Conservation (phyloP, 1,139 yeast genomes). For the Scheffersomyces illinoinensis region DNA sequence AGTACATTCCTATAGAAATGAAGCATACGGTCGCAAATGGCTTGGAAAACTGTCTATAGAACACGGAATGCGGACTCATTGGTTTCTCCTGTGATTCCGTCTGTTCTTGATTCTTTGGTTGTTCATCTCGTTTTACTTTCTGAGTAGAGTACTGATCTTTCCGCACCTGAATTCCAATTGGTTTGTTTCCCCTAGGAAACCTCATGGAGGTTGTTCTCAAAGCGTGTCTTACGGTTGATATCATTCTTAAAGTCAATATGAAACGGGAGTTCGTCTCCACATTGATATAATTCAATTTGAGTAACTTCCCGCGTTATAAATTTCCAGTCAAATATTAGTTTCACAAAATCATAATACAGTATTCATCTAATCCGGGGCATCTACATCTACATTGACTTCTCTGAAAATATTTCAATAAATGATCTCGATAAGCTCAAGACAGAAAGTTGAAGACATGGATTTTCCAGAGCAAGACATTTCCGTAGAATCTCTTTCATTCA, state of each 20-base stretch:
- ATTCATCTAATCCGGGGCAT: background rate
- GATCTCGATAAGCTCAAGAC: background rate
- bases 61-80: constrained; percentile 10
- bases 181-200: background rate
- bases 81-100: background rate
- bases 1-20: constrained; percentile 42
- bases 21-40: constrained; percentile 43
- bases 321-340: background rate
- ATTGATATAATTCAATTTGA: background rate
- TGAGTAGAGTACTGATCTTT: background rate
- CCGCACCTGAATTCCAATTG: background rate
- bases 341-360: background rate
- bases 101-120: background rate
- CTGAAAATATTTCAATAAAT: too few species aligned
- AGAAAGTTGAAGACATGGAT: background rate
- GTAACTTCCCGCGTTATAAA: background rate
- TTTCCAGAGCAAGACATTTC: background rate
- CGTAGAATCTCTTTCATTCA: background rate
- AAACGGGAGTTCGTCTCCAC: background rate
- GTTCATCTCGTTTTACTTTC: background rate
- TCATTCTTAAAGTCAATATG: background rate
- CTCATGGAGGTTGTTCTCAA: background rate
- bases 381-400: background rate
- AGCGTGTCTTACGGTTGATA: background rate
- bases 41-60: constrained; percentile 42